Conservation (phyloP, 352 stramenopile species). For the Globisporangium nunn region DNA sequence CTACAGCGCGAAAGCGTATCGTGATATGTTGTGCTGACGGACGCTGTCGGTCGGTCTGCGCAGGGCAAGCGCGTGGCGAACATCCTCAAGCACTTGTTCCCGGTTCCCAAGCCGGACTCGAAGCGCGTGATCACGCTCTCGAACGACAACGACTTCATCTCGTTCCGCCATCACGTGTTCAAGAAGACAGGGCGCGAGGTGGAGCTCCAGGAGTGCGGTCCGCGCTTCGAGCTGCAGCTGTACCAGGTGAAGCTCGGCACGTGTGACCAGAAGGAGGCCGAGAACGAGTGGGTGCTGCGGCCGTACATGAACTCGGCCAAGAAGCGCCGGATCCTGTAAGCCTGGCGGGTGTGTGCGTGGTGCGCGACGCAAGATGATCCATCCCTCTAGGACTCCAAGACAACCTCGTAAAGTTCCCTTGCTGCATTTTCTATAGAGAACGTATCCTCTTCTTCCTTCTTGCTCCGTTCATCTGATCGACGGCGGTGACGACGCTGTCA, state of each 20-base stretch:
- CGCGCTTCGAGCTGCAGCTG: constrained; percentile 97
- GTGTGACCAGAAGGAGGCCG: constrained; percentile 97
- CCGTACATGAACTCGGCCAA: constrained; percentile 99
- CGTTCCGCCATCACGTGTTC: constrained; percentile 99
- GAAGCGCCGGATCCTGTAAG: constrained; percentile 90
- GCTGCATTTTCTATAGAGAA: no score
- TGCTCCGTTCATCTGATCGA: no score
- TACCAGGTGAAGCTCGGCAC: constrained; percentile 98
- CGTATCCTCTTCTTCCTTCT: no score
- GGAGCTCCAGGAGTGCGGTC: constrained; percentile 93
- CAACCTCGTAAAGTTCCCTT: no score
- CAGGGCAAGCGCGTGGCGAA: constrained; percentile 92
- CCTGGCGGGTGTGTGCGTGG: not conserved
- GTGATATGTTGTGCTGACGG: not conserved
- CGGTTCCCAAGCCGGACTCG: constrained; percentile 94
- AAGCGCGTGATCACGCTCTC: constrained; percentile 97
- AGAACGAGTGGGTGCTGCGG: constrained; percentile 99
- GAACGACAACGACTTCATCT: constrained; percentile 98
- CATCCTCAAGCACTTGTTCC: constrained; percentile 99
- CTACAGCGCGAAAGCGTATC: not conserved
- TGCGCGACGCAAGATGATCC: no score
- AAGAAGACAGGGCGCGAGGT: constrained; percentile 91
- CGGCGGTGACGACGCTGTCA: no score
- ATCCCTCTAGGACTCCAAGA: no score
- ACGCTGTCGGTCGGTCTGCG: not conserved